Evolutionary conservation across 352 stramenopile species (phyloP).

Genomic region (Phytophthora vignae): DNA sequence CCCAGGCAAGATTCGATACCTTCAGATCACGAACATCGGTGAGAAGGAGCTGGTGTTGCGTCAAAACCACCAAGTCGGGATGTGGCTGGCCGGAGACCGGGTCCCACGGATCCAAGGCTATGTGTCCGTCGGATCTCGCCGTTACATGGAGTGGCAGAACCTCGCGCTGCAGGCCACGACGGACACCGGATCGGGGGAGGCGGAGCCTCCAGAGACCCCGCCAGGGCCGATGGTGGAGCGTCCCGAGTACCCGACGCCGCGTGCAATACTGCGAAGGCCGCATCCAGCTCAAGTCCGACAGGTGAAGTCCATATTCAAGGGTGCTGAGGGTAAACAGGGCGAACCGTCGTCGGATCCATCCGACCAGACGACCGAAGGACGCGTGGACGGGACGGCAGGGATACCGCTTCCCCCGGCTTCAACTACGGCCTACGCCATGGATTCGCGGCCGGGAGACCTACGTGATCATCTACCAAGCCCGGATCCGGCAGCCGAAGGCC

Average conservation of each 20-base stretch:
- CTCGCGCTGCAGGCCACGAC: conserved; percentile 2
- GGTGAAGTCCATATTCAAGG: not conserved
- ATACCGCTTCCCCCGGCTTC: too few relatives aligned
- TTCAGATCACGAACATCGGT: conserved; percentile 14
- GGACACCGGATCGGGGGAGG: not conserved
- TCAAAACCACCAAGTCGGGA: not conserved
- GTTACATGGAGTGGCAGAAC: conserved; percentile 13
- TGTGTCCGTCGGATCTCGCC: conserved; percentile 5
- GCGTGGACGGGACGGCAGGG: too few relatives aligned
- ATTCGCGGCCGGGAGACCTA: too few relatives aligned
- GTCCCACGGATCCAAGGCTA: conserved; percentile 9
- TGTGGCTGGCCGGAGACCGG: conserved; percentile 13
- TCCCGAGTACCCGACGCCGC: not conserved
- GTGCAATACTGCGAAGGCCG: not conserved
- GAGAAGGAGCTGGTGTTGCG: not conserved
- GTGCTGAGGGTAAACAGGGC: not conserved
- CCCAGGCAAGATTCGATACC: not conserved
- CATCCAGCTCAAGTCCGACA: not conserved
- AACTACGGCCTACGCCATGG: too few relatives aligned
- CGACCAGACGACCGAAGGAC: not conserved
- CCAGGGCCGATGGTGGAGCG: not conserved
- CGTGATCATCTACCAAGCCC: too few relatives aligned
- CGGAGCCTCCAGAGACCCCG: not conserved
- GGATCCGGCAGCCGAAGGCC: too few relatives aligned
- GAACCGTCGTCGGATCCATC: not conserved